Base-by-base conservation (phyloP, 176 grass and related monocot genomes). In the Bromus sterilis region DNA sequence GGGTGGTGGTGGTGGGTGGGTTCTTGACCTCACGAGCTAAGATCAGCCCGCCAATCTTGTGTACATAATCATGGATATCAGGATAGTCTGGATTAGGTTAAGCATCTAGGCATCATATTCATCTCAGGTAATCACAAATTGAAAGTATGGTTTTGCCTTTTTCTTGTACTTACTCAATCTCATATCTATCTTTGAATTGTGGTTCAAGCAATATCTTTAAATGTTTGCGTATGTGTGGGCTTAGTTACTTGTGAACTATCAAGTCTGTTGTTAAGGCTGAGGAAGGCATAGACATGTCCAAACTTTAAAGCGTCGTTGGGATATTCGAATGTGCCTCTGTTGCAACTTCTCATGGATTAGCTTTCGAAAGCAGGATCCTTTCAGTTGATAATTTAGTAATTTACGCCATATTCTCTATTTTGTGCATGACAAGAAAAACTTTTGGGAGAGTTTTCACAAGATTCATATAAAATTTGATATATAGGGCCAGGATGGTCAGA, bases 401-500 rank as follows among this genome's bases (percentile, higher is more conserved):
- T 29, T 25, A 26, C n/a, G 59, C 13, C 21, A 60, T 44, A 59
- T 29, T 65, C 41, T 66, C 5, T 24, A 46, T 75, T 66, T 77
- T 75, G 56, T 83, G 41, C 9, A 43, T 72, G 21, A 20, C 33
- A 78, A 83, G 44, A 40, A 67, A 66, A 65, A 33, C 32, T 43
- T 44, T 14, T 63, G 51, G 29, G 63, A 40, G 41, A 37, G 36
- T 65, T 79, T 49, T 86, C 20, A 77, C 57, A 59, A 49, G 71
- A 33, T 48, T 23, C 6, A 16, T 56, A 7, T 51, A 53, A 79
- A 72, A 89, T 71, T 74, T 91, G 43, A 59, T 86, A 60, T 65
- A 60, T 43, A 99, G 96, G 93, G 90, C 23, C 85, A 86, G 67
- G 88, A 98, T 58, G 73, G 90, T 32, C 74, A 91, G 72, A 66